These are phyloP conservation scores for Hexamita inflata DNA, from an alignment of 208 protist species.

Conservation along the genomic window DNA sequence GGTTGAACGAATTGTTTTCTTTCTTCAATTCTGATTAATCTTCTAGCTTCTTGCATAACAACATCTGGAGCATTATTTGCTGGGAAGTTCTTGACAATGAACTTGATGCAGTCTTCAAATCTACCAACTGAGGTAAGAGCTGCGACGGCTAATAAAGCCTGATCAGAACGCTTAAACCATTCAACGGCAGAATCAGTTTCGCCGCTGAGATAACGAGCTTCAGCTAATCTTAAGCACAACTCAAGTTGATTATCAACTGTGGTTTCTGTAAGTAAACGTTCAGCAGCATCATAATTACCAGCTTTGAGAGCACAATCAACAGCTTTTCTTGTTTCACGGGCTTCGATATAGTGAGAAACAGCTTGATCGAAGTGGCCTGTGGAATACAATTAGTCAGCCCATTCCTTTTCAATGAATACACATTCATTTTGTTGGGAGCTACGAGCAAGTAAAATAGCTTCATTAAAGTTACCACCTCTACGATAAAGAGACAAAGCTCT, in stretches of 20 bases:
- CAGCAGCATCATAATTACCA: conserved; percentile 4
- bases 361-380: conserved; percentile 18
- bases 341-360: conserved; percentile 8
- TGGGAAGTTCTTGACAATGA: conserved; percentile 1
- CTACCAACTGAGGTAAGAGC: background rate
- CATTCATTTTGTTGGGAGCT: background rate
- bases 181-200: background rate
- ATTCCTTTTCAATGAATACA: conserved; percentile 6
- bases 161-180: background rate
- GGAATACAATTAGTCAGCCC: background rate
- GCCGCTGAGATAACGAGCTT: background rate
- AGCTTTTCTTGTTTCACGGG: background rate
- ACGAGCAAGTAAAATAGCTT: conserved; percentile 21
- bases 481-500: background rate
- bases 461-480: background rate
- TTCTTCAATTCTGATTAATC: background rate
- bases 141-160: background rate
- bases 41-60: conserved; percentile 3
- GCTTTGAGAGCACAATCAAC: background rate
- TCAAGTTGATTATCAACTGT: background rate
- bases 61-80: background rate
- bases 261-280: background rate
- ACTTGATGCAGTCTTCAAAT: conserved; percentile 3
- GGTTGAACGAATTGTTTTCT: background rate
- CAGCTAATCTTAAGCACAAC: conserved; percentile 18